Base-by-base conservation (phyloP, 257 asterid species). In the Lavandula angustifolia region DNA sequence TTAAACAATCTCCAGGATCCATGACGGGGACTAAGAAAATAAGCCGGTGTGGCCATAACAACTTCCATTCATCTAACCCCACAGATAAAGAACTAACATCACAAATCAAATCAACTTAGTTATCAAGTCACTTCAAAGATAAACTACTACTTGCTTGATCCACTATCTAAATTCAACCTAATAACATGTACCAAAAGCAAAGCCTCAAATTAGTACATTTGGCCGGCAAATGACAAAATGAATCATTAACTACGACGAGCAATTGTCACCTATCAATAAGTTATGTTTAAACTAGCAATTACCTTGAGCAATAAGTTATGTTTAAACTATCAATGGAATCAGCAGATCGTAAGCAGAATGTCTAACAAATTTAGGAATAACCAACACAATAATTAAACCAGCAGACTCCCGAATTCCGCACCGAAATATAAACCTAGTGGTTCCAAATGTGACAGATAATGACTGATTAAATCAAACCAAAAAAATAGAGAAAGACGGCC, bases 311-410 rank as follows among this genome's bases (percentile, higher is more conserved):
- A 59, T 14, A 43, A 17, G 34, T 33, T 50, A 51, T 58, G 18
- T 10, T 29, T 12, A 43, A 51, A 63, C 9, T 22, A 50, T 22
- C 65, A 75, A 43, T 42, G 4, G 27, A 37, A 47, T 48, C 66
- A 27, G 22, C 38, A 35, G 64, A 71, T 53, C 76, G 18, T 9
- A 72, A 48, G 48, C 68, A 43, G 56, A 64, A 60, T 10, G 18
- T 37, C 56, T 13, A 33, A 43, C 34, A 48, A 47, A 57, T 32
- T 34, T 1, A 7, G 37, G 31, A 35, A 31, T 7, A 13, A 46
- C 11, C 60, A 46, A 14, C 4, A 35, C 65, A 60, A 13, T 34
- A 48, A 59, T 43, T 9, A 53, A 46, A 69, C 79, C 54, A 69
- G 56, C 56, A 46, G 63, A 73, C 49, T 33, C 59, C 55, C 22